phyloP scores from a whole-genome alignment of 2,329 filamentous ascomycete genomes.

The Penicillium rolfsii region DNA sequence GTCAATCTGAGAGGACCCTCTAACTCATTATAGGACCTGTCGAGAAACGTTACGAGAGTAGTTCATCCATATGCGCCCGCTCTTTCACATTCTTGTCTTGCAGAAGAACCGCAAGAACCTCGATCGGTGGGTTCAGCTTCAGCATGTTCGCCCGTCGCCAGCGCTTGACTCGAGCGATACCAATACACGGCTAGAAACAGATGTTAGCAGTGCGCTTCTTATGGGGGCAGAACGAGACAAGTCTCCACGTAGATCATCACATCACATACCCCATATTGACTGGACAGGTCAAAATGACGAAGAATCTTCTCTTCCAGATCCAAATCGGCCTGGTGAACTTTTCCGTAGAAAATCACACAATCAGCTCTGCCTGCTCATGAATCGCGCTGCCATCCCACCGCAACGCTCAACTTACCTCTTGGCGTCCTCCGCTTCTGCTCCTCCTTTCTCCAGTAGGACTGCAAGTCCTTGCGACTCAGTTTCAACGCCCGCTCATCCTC shows the following conservation, averaged over 20 bases:
- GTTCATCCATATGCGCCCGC: slow-evolving; percentile 64
- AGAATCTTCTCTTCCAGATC: slow-evolving; percentile 80
- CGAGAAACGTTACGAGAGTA: slow-evolving; percentile 35
- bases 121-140: slow-evolving; percentile 84
- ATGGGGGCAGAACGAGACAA: too few relatives aligned
- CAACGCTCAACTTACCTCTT: slow-evolving; percentile 47
- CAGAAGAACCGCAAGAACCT: slow-evolving; percentile 83
- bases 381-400: neutral
- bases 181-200: slow-evolving; percentile 74
- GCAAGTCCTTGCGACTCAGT: slow-evolving; percentile 69
- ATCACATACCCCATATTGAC: slow-evolving; percentile 83
- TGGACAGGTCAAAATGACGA: slow-evolving; percentile 88
- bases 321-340: slow-evolving; percentile 76
- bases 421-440: slow-evolving; percentile 70
- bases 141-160: slow-evolving; percentile 85
- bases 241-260: neutral
- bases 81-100: slow-evolving; percentile 61
- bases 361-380: neutral
- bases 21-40: neutral
- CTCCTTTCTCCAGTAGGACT: slow-evolving; percentile 74
- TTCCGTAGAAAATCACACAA: neutral
- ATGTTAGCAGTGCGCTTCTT: slow-evolving; percentile 3
- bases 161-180: slow-evolving; percentile 76
- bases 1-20: neutral
- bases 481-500: slow-evolving; percentile 59